phyloP scores from a whole-genome alignment of 2,329 filamentous ascomycete species.

The Zymoseptoria tritici region DNA sequence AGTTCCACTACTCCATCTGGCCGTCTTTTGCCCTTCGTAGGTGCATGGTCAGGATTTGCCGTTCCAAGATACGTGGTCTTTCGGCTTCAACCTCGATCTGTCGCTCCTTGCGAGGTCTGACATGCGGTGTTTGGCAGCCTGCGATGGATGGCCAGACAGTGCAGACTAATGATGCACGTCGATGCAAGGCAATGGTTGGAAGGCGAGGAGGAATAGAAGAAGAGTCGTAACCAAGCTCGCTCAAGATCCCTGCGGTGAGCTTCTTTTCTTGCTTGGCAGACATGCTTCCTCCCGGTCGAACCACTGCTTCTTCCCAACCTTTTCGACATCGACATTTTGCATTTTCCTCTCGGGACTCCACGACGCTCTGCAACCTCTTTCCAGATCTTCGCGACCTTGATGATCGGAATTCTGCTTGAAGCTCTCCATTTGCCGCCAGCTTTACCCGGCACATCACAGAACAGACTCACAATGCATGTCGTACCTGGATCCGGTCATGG shows the following conservation, averaged over 20 bases:
- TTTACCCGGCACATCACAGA: background rate
- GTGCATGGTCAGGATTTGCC: conserved; percentile 14
- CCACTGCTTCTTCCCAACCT: background rate
- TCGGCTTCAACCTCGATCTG: conserved; percentile 10
- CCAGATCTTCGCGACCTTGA: background rate
- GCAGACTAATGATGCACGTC: background rate
- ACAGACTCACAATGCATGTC: background rate
- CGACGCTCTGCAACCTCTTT: background rate
- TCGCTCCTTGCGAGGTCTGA: background rate
- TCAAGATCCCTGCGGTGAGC: background rate
- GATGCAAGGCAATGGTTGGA: background rate
- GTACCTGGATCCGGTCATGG: too few species aligned
- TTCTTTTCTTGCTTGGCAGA: background rate
- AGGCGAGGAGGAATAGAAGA: background rate
- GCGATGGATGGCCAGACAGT: background rate
- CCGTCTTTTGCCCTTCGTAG: conserved; percentile 10
- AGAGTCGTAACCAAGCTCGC: background rate
- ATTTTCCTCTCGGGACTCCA: too few species aligned
- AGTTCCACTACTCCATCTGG: conserved; percentile 45
- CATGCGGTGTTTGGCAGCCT: background rate
- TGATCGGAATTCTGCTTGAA: background rate
- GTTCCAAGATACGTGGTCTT: conserved; percentile 15
- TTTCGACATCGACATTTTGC: too few species aligned
- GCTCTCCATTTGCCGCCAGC: background rate
- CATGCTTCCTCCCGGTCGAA: background rate